Evolutionary conservation across 2,329 filamentous ascomycete genomes (phyloP), one percentile per base, ranked within the genome.

Genomic region (Aureobasidium subglaciale): DNA sequence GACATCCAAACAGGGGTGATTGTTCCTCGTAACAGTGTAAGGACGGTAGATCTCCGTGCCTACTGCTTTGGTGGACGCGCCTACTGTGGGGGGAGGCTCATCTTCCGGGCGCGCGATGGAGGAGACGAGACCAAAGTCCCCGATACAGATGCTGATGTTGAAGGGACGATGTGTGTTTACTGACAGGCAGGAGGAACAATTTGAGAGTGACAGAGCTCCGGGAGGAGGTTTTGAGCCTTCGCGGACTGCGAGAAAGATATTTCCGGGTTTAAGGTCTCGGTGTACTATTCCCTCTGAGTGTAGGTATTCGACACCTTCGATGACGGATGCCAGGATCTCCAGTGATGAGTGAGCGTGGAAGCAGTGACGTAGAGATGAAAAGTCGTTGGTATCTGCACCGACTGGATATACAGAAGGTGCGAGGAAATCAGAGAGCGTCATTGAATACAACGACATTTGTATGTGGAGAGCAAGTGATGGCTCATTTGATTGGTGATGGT

Each of bases 211-310:
- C n/a, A 78, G 70, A 18, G 71, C 75, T 16, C 78, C 75, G 4
- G 73, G 67, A 57, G 59, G 34, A 58, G 56, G 18, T 46, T 53
- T 52, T 56, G 61, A 1, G 58, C 60, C 56, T 1, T 71, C 70
- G 41, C 64, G 64, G 62, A 60, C 22, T 2, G 78, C 79, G 0
- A 87, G 70, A 66, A 87, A 86, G 25, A 87, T 80, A 60, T 87
- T 87, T 3, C 79, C 81, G 0, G 84, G 84, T 62, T 87, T 87
- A 20, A 87, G 72, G 63, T 87, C 84, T 9, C 84, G 79, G 62
- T 87, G 84, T 0, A 86, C 76, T 45, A 87, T 78, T 5, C 75
- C 75, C 57, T 81, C 75, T 0, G 72, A 69, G 61, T 87, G 84
- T 2, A 87, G 73, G 62, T 87, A 86, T 56, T 83, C 76, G 3